Conservation (phyloP, 2,329 filamentous ascomycete genomes). For the Aspergillus japonicus region DNA sequence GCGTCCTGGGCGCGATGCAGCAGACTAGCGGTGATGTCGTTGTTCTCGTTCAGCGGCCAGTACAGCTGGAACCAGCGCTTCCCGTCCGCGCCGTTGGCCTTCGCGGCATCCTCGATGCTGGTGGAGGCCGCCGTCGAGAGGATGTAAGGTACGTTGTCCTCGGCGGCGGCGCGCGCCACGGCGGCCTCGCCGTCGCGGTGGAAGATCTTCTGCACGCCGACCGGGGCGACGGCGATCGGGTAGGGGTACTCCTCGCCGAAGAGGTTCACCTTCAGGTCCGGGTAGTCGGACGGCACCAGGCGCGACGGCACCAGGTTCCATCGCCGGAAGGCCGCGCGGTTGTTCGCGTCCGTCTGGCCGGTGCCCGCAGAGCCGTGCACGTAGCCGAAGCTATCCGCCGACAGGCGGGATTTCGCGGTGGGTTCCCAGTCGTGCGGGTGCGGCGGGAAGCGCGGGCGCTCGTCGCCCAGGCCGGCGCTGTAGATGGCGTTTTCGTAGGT, state of each 20-base stretch:
- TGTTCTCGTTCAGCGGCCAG: conserved; percentile 59
- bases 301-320: conserved; percentile 30
- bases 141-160: conserved; percentile 63
- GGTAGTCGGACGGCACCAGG: conserved; percentile 36
- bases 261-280: conserved; percentile 50
- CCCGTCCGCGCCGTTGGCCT: conserved; percentile 51
- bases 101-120: conserved; percentile 65
- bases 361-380: conserved; percentile 56
- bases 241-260: conserved; percentile 51
- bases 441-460: conserved; percentile 54
- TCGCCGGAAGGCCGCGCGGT: conserved; percentile 30
- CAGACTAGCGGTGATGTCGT: conserved; percentile 64
- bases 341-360: conserved; percentile 29
- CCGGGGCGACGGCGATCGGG: conserved; percentile 63
- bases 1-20: conserved; percentile 58
- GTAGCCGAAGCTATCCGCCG: conserved; percentile 56
- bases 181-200: conserved; percentile 64
- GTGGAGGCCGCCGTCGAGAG: conserved; percentile 63
- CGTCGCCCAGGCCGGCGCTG: conserved; percentile 46
- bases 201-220: conserved; percentile 68
- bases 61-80: conserved; percentile 72
- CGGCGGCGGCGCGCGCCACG: conserved; percentile 58
- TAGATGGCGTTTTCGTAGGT: conserved; percentile 46
- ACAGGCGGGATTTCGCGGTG: conserved; percentile 51
- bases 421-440: conserved; percentile 56